Evolutionary conservation across 1,284 basidiomycete genomes (phyloP), one percentile per base, ranked within the genome.

Genomic region (Ganoderma meredithae): DNA sequence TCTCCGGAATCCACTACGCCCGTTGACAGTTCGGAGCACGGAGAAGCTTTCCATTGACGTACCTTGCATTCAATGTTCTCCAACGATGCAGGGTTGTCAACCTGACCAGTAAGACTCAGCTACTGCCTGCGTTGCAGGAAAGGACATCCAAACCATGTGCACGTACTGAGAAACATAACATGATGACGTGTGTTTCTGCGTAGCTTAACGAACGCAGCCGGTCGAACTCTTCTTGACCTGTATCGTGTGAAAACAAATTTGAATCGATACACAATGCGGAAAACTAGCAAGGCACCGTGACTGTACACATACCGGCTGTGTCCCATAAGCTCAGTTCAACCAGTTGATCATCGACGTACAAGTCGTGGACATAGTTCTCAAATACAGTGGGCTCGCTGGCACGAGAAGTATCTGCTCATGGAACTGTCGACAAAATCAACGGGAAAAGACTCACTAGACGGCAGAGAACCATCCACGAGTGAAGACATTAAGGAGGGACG

Each of bases 191-290:
- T 0, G 96, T 98, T 79, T 98, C 96, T 2, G 96, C 94, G 78
- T 98, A 99, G 43, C 93, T 95, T 36, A 99, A 82, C 19, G 95
- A 95, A 60, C 97, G 87, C 65, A 99, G 81, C 61, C 95, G 85
- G 79, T 98, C 97, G 79, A 98, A 98, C 75, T 98, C 97, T 83
- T 99, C 97, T 80, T 98, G 96, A 31, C 95, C 96, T 96, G 56
- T 15, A 40, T 66, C 10, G 69, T 41, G 56, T 75, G 58, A 75
- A 68, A 43, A 40, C 60, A 67, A 27, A 27, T 15, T 39, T 25
- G 22, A 52, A 22, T 52, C n/a, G 22, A 52, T 52, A 22, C 47
- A 13, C 25, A 25, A 22, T 10, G 47, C 13, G 12, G 41, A 6
- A 9, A 22, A 10, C 22, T 8, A 52, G 22, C 47, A 25, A 25